Conservation (phyloP, 1,284 basidiomycete species). For the Ganoderma sinense region DNA sequence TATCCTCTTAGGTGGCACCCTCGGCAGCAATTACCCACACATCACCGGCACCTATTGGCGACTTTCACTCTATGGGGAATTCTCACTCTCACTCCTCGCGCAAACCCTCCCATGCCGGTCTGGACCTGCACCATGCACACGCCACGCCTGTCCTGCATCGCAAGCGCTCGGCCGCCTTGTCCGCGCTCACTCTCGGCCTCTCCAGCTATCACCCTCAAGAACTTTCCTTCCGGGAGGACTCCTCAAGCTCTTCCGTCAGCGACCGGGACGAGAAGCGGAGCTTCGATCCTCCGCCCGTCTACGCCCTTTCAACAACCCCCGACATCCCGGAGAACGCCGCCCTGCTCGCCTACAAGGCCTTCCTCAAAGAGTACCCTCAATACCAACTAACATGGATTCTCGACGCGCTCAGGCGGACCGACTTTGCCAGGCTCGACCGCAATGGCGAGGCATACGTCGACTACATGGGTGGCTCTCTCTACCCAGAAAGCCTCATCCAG, state of each 20-base stretch:
- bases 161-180: slow-evolving; percentile 39
- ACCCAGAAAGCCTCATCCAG: slow-evolving; percentile 76
- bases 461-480: slow-evolving; percentile 82
- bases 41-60: slow-evolving; percentile 13
- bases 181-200: slow-evolving; percentile 39
- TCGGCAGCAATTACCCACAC: slow-evolving; percentile 17
- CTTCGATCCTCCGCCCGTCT: slow-evolving; percentile 41
- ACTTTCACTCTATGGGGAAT: slow-evolving; percentile 39
- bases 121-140: slow-evolving; percentile 29
- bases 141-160: slow-evolving; percentile 29
- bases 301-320: slow-evolving; percentile 35
- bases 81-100: slow-evolving; percentile 39
- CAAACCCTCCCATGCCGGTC: slow-evolving; percentile 25
- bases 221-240: slow-evolving; percentile 28
- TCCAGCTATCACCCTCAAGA: slow-evolving; percentile 29
- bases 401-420: slow-evolving; percentile 71
- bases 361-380: slow-evolving; percentile 48
- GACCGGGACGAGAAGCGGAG: slow-evolving; percentile 39
- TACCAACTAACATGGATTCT: slow-evolving; percentile 52
- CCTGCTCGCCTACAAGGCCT: slow-evolving; percentile 42
- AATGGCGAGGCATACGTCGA: slow-evolving; percentile 78
- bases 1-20: slow-evolving; percentile 22
- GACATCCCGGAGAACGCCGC: slow-evolving; percentile 40
- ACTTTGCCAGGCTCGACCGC: slow-evolving; percentile 70
- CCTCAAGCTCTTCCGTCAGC: slow-evolving; percentile 31